A percentile compares a stretch with the other conserved stretches of the same genome.
Conservation (phyloP, 179 eudicot genomes). For the Drosera spatulata region DNA sequence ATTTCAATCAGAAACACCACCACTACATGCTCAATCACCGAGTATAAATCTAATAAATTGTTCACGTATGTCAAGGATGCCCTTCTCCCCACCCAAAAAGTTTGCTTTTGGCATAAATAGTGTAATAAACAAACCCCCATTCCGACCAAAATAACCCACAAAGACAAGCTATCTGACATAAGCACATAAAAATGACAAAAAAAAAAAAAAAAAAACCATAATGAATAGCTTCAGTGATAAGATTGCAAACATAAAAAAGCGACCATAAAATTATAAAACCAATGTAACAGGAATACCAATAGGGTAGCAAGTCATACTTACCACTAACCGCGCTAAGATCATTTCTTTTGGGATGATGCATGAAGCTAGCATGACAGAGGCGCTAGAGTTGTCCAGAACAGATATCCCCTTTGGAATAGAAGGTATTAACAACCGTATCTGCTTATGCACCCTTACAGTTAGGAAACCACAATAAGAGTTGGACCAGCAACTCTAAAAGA, state of each 20-base stretch:
- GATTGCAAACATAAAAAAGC: too few relatives aligned
- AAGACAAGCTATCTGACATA: too few relatives aligned
- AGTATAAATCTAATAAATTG: too few relatives aligned
- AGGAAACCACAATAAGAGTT: conserved; percentile 1
- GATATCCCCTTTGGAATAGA: conserved; percentile 27
- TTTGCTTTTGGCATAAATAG: not conserved
- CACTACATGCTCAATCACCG: too few relatives aligned
- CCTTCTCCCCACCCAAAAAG: not conserved
- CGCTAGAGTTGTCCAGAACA: conserved; percentile 49
- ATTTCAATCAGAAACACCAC: too few relatives aligned
- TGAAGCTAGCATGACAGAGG: conserved; percentile 34
- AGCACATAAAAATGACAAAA: too few relatives aligned
- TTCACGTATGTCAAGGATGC: too few relatives aligned
- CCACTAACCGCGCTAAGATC: conserved; percentile 49
- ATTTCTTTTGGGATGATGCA: conserved; percentile 71
- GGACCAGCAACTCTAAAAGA: not conserved
- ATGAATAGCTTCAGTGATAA: too few relatives aligned
- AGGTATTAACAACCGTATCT: conserved; percentile 40
- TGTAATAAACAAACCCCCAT: too few relatives aligned
- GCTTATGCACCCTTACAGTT: conserved; percentile 14
- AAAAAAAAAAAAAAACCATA: too few relatives aligned
- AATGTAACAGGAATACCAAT: not conserved
- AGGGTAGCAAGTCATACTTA: conserved; percentile 6
- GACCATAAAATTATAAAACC: too few relatives aligned
- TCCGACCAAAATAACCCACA: too few relatives aligned